phyloP scores from a whole-genome alignment of 2,329 filamentous ascomycete species.

The Thielaviopsis cerberus region DNA sequence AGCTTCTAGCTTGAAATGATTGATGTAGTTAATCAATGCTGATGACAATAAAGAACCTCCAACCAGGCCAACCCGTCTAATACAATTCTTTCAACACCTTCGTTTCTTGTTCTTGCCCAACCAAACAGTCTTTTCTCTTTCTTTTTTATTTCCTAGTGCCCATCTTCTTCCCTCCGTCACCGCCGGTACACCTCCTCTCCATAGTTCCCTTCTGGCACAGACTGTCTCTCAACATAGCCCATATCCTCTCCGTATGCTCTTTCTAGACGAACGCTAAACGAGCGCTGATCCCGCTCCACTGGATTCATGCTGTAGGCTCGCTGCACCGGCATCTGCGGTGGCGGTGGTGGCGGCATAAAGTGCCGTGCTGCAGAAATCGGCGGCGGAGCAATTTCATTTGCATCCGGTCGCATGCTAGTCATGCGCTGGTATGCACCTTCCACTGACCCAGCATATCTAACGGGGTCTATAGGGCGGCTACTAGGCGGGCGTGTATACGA shows the following conservation, averaged over 20 bases:
- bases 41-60: too few species aligned
- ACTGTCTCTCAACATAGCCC: background rate
- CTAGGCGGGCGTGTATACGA: constrained; percentile 32
- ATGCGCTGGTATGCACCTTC: constrained; percentile 24
- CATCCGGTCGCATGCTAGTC: constrained; percentile 25
- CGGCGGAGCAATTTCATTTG: constrained; percentile 4
- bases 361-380: background rate
- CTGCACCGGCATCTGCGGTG: constrained; percentile 8
- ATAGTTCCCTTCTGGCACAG: constrained; percentile 5
- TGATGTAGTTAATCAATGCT: too few species aligned
- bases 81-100: too few species aligned
- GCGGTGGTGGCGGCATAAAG: background rate
- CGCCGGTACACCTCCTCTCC: constrained; percentile 12
- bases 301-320: constrained; percentile 21
- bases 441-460: constrained; percentile 24
- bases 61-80: too few species aligned
- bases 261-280: constrained; percentile 25
- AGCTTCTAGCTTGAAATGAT: too few species aligned
- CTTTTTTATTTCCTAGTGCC: background rate
- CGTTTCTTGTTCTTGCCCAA: background rate
- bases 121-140: background rate
- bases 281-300: constrained; percentile 17
- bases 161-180: background rate
- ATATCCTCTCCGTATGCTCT: constrained; percentile 24
- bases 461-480: constrained; percentile 33